Evolutionary conservation across 2,329 filamentous ascomycete species (phyloP), one percentile per base, ranked within the genome.

Genomic region (Elsinoe arachidis): DNA sequence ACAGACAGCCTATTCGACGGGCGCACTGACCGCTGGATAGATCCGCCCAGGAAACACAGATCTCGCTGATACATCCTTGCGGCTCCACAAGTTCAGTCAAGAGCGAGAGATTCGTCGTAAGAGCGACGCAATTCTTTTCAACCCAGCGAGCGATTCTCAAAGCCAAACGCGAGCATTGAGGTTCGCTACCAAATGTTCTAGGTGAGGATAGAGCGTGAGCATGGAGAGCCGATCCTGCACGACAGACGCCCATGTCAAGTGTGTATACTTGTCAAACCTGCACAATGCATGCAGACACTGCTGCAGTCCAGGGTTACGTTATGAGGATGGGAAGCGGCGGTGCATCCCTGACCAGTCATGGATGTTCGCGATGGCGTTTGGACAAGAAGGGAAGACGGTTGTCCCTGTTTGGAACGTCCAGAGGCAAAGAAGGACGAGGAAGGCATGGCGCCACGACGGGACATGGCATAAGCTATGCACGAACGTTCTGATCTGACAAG

Each of bases 401-500:
- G 46, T 51, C 26, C 46, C 26, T 51, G 26, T 51, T 51, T 51
- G 46, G 46, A 35, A 15, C 17, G 46, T 51, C 10, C 9, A 34
- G 26, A 14, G 30, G 26, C 46, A n/a, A 51, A 35, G 46, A 23
- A 46, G 15, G 46, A 7, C 33, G 14, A 51, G 46, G 26, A 26
- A 35, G 17, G 17, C 26, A 7, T 17, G 26, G 46, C 46, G 46
- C 46, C 26, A 51, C 26, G 26, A 17, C 46, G 46, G 30, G 12
- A 51, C 7, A 14, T 15, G 33, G 46, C 46, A 51, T 51, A 14
- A 34, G 46, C 33, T 38, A 39, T 53, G 49, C 34, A 39, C 49
- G 30, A 51, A 51, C 46, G 46, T 51, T 51, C 41, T 51, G 46
- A 51, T 51, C 41, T 51, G 46, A 51, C 33, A 51, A 35, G 46